A percentile compares a stretch with the other conserved stretches of the same genome.
Evolutionary conservation across 73 alveolate species (phyloP).

Genomic region (Stentor roeselii): DNA sequence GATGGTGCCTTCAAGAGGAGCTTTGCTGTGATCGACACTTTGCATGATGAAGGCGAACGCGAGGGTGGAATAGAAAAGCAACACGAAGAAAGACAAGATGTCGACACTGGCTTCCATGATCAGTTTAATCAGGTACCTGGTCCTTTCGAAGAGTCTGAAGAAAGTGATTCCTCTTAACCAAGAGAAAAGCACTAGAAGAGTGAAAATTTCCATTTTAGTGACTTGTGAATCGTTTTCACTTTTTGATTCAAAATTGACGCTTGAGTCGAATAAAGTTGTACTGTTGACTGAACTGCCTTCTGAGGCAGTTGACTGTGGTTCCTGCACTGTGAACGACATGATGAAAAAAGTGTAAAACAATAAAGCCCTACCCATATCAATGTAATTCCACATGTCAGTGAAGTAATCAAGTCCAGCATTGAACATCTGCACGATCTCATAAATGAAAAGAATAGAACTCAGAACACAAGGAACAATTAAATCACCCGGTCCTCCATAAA

Average conservation of each 20-base stretch:
- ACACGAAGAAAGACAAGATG: conserved; percentile 9
- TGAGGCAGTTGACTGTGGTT: not conserved
- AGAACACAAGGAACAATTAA: not conserved
- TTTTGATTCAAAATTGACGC: not conserved
- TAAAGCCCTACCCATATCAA: not conserved
- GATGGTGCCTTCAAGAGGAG: not conserved
- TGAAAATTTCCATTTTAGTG: not conserved
- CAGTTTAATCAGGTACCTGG: conserved; percentile 12
- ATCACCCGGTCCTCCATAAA: not conserved
- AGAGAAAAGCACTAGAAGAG: not conserved
- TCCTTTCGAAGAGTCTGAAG: conserved; percentile 12
- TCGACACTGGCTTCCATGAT: conserved; percentile 25
- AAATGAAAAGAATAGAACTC: not conserved
- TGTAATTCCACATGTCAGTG: not conserved
- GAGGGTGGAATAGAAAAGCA: not conserved
- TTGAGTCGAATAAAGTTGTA: not conserved
- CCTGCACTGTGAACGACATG: not conserved
- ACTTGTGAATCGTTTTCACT: not conserved
- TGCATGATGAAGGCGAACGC: conserved; percentile 28
- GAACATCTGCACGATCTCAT: not conserved
- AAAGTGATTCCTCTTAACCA: conserved; percentile 29
- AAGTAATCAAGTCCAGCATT: not conserved
- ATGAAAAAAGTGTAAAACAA: no score
- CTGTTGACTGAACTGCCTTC: not conserved
- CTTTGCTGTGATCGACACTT: not conserved